Evolutionary conservation across 2,329 filamentous ascomycete species (phyloP).

Genomic region (Penicillium sp.): DNA sequence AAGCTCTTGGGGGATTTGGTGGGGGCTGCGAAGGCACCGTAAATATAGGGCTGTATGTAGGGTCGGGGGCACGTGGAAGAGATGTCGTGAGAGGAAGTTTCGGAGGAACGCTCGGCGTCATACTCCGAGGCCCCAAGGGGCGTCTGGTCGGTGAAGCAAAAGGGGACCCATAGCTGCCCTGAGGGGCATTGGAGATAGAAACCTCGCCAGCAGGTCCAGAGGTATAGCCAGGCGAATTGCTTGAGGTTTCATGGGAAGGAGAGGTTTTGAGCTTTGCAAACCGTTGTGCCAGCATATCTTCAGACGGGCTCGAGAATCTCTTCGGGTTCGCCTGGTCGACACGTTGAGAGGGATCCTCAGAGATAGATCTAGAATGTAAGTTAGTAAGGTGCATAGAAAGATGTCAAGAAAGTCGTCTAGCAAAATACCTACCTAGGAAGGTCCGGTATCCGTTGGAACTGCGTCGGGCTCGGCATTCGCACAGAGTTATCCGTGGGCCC

Average conservation of each 20-base stretch:
- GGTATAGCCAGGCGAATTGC: slow-evolving; percentile 1
- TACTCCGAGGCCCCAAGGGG: slow-evolving; percentile 44
- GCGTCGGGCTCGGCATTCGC: slow-evolving; percentile 43
- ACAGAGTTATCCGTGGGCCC: slow-evolving; percentile 19
- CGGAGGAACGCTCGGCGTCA: slow-evolving; percentile 43
- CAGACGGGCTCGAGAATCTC: slow-evolving; percentile 26
- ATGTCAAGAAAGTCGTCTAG: neutral
- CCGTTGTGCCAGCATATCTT: slow-evolving; percentile 42
- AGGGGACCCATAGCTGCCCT: slow-evolving; percentile 19
- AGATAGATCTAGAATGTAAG: neutral
- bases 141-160: slow-evolving; percentile 19
- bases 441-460: slow-evolving; percentile 33
- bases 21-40: slow-evolving; percentile 40
- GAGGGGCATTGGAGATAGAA: slow-evolving; percentile 13
- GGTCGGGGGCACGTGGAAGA: slow-evolving; percentile 48
- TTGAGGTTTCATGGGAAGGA: slow-evolving; percentile 5
- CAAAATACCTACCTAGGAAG: neutral
- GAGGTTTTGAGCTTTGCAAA: slow-evolving; percentile 41
- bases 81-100: slow-evolving; percentile 44
- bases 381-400: neutral
- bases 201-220: slow-evolving; percentile 15
- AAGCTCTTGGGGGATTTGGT: slow-evolving; percentile 40
- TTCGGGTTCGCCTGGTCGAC: slow-evolving; percentile 15
- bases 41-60: slow-evolving; percentile 49
- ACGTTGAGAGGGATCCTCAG: too few species aligned